Conservation (phyloP, 345 rosid species). For the Isatis tinctoria region DNA sequence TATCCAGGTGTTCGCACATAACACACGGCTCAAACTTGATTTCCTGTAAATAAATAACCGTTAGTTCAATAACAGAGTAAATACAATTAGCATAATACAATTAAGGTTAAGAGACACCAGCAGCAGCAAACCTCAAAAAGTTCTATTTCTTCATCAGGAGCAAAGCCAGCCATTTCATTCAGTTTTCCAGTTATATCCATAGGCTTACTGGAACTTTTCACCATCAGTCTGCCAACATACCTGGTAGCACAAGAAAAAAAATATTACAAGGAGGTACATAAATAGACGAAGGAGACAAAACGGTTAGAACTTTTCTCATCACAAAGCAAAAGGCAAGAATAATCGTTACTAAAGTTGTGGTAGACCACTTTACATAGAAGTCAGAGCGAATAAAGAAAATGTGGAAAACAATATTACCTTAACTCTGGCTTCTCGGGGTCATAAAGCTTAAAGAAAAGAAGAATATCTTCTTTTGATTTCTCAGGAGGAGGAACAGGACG, state of each 20-base stretch:
- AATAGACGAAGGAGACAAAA: neutral
- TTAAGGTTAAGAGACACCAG: neutral
- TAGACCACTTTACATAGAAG: neutral
- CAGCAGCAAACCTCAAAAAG: constrained; percentile 73
- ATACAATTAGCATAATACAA: neutral
- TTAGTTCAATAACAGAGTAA: neutral
- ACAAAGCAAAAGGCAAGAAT: neutral
- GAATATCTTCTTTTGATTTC: constrained; percentile 79
- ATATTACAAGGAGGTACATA: neutral
- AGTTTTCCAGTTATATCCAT: constrained; percentile 62
- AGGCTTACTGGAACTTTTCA: constrained; percentile 73
- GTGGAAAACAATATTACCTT: constrained; percentile 42
- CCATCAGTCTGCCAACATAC: constrained; percentile 80
- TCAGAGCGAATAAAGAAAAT: neutral
- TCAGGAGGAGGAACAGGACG: constrained; percentile 62
- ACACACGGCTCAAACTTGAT: constrained; percentile 88
- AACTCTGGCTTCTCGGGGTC: constrained; percentile 72
- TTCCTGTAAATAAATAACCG: constrained; percentile 48
- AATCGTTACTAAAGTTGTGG: neutral
- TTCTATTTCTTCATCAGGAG: constrained; percentile 82
- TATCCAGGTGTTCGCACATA: constrained; percentile 83
- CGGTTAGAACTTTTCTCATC: neutral
- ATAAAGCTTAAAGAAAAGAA: constrained; percentile 87
- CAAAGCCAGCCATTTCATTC: constrained; percentile 89
- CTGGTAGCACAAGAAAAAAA: constrained; percentile 29